These are phyloP conservation scores for Phytophthora brassicae DNA, from an alignment of 352 stramenopile species.

Conservation along the genomic window DNA sequence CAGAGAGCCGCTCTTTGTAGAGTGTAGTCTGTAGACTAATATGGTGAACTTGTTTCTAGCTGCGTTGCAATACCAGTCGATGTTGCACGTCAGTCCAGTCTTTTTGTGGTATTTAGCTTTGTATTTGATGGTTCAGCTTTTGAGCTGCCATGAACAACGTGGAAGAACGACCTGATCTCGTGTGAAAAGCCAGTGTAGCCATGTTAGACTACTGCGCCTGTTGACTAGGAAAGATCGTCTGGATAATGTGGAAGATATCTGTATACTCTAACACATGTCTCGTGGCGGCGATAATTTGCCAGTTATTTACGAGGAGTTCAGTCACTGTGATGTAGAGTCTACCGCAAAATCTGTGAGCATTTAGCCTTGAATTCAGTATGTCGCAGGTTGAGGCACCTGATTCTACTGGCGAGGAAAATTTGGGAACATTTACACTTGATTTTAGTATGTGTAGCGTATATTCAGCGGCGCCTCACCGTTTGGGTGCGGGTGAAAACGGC, in stretches of 20 bases:
- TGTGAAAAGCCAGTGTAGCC: slow-evolving; percentile 19
- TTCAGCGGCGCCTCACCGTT: not conserved
- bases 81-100: not conserved
- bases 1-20: too few relatives aligned
- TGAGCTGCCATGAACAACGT: too few relatives aligned
- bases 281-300: not conserved
- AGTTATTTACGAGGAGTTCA: slow-evolving; percentile 11
- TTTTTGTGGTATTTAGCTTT: too few relatives aligned
- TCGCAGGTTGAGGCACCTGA: not conserved
- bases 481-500: slow-evolving; percentile 17
- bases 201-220: slow-evolving; percentile 8
- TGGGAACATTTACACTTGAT: slow-evolving; percentile 3
- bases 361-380: not conserved
- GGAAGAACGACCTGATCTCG: slow-evolving; percentile 8
- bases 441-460: too few relatives aligned
- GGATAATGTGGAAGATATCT: slow-evolving; percentile 24
- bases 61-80: not conserved
- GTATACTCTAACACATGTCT: not conserved
- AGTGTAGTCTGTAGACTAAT: not conserved
- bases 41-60: too few relatives aligned
- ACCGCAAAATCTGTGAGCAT: too few relatives aligned
- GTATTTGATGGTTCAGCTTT: not conserved
- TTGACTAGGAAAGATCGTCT: slow-evolving; percentile 17
- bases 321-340: not conserved
- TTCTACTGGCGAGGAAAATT: not conserved